Conservation (phyloP, 2,329 filamentous ascomycete species). For the Orbilia javanica region DNA sequence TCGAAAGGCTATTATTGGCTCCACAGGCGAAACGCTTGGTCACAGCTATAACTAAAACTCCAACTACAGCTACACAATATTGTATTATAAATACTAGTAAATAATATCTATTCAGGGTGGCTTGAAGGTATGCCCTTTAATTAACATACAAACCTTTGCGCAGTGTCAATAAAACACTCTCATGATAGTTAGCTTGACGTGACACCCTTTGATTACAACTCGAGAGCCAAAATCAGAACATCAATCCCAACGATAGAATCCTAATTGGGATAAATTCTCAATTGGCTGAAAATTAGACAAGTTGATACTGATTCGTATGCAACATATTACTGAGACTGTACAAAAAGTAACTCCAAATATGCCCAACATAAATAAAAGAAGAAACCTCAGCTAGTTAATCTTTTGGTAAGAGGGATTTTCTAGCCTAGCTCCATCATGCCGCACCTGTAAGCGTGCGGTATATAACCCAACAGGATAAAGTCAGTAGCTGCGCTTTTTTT, state of each 20-base stretch:
- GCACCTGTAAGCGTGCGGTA: neutral
- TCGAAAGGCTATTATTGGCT: neutral
- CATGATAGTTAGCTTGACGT: no score
- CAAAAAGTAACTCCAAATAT: slow-evolving; percentile 15
- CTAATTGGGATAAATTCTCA: neutral
- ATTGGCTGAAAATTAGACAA: neutral
- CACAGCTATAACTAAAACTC: neutral
- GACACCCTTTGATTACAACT: no score
- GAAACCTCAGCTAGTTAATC: no score
- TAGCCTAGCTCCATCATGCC: neutral
- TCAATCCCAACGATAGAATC: neutral
- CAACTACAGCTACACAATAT: neutral
- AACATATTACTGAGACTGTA: neutral
- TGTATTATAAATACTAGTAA: slow-evolving; percentile 23
- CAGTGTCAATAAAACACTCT: no score
- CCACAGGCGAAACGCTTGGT: neutral
- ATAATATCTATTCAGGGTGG: neutral
- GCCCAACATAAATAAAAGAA: neutral
- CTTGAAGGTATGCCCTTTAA: neutral
- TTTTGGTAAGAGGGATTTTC: neutral
- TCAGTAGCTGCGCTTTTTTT: neutral
- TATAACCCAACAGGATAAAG: neutral
- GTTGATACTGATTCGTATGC: neutral
- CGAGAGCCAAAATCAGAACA: no score
- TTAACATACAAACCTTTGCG: neutral